phyloP scores from a whole-genome alignment of 2,329 filamentous ascomycete species.

The Mycogone perniciosa region DNA sequence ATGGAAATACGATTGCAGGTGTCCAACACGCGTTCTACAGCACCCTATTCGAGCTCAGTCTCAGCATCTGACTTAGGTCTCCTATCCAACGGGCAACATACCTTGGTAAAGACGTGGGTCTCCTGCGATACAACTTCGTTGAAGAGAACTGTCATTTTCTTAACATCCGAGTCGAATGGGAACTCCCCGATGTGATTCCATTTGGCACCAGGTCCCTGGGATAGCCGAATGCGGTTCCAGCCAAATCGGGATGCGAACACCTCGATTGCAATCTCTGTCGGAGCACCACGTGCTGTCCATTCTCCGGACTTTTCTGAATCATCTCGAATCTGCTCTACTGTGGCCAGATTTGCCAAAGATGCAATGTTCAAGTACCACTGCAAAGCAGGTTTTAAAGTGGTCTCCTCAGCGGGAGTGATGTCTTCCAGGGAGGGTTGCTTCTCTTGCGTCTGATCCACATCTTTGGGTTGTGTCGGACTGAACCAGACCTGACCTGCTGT shows the following conservation, averaged over 20 bases:
- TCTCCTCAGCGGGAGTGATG: conserved; percentile 35
- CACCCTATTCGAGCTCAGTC: conserved; percentile 32
- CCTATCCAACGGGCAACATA: neutral
- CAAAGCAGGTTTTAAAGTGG: conserved; percentile 28
- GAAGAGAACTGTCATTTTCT: conserved; percentile 53
- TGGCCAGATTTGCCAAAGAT: conserved; percentile 54
- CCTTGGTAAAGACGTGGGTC: conserved; percentile 46
- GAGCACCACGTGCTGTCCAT: conserved; percentile 42
- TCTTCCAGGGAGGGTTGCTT: conserved; percentile 3
- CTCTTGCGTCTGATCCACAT: conserved; percentile 6
- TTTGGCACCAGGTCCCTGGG: conserved; percentile 17
- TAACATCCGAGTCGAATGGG: conserved; percentile 52
- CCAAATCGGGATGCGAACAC: conserved; percentile 50
- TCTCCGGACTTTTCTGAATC: conserved; percentile 17
- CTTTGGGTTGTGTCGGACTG: conserved; percentile 14
- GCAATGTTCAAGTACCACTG: conserved; percentile 50
- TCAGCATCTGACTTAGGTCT: neutral
- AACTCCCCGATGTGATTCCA: conserved; percentile 44
- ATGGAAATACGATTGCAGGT: conserved; percentile 47
- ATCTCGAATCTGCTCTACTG: conserved; percentile 42
- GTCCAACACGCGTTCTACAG: conserved; percentile 59
- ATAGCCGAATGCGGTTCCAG: conserved; percentile 29
- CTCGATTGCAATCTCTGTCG: conserved; percentile 53
- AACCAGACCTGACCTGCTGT: conserved; percentile 19
- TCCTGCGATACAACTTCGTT: conserved; percentile 23